Conservation (phyloP, 2,329 filamentous ascomycete species). For the Cytospora schulzeri region DNA sequence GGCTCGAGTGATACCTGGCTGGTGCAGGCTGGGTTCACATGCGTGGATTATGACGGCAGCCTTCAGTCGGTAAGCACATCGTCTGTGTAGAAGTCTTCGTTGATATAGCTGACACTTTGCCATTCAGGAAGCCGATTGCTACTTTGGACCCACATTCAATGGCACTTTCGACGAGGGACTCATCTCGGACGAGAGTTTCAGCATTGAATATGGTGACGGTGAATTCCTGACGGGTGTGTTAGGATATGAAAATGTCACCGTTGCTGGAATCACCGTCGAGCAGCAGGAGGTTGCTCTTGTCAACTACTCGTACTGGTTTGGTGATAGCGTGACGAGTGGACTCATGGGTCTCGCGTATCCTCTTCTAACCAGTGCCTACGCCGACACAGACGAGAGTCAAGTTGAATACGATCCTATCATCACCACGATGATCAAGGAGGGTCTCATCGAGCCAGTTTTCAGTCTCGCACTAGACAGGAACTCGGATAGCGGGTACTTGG, state of each 20-base stretch:
- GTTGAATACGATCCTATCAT: constrained; percentile 49
- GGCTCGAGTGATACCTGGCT: constrained; percentile 25
- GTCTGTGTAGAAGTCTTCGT: neutral
- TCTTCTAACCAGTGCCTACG: constrained; percentile 45
- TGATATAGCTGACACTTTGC: neutral
- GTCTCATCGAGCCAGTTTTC: constrained; percentile 48
- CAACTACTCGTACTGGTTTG: constrained; percentile 44
- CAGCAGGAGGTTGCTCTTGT: constrained; percentile 51
- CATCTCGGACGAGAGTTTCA: constrained; percentile 44
- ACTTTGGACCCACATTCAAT: constrained; percentile 32
- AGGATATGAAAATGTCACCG: constrained; percentile 43
- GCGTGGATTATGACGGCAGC: constrained; percentile 12
- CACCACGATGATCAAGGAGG: constrained; percentile 48
- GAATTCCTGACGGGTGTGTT: constrained; percentile 43
- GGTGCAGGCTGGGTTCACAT: constrained; percentile 23
- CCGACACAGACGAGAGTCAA: constrained; percentile 31
- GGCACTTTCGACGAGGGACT: constrained; percentile 38
- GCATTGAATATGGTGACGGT: constrained; percentile 47
- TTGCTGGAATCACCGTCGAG: constrained; percentile 48
- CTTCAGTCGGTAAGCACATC: constrained; percentile 4
- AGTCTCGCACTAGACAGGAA: constrained; percentile 48
- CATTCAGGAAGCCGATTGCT: constrained; percentile 28
- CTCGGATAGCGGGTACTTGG: constrained; percentile 46
- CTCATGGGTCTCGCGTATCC: constrained; percentile 55
- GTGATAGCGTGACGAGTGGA: constrained; percentile 49